A percentile compares a stretch with the other conserved stretches of the same genome.
Conservation (phyloP, 306 rosid genomes). For the Vigna angularis region DNA sequence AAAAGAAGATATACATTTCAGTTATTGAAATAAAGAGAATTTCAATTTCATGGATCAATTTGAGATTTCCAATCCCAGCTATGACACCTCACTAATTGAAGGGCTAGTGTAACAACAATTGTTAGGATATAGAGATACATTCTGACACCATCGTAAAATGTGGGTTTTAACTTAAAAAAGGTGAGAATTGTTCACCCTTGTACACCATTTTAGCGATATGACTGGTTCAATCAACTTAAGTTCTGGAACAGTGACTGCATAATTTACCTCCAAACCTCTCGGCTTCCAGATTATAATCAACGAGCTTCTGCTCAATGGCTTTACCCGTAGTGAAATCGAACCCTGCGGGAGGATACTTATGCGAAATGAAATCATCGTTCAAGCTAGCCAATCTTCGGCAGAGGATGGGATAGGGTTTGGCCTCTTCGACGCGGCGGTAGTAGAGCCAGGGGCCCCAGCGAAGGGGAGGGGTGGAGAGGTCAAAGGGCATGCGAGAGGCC, state of each 20-base stretch:
- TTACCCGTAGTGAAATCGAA: slow-evolving; percentile 85
- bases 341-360: slow-evolving; percentile 83
- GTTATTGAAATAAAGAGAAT: too few species aligned
- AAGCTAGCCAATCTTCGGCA: slow-evolving; percentile 84
- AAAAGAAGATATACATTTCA: too few species aligned
- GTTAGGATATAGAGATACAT: too few species aligned
- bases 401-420: slow-evolving; percentile 79
- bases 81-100: too few species aligned
- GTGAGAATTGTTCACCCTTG: too few species aligned
- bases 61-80: too few species aligned
- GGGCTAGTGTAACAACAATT: too few species aligned
- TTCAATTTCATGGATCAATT: too few species aligned
- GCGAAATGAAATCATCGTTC: slow-evolving; percentile 78
- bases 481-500: slow-evolving; percentile 80
- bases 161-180: too few species aligned
- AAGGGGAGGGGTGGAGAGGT: slow-evolving; percentile 89
- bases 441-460: slow-evolving; percentile 88
- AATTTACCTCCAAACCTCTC: slow-evolving; percentile 82
- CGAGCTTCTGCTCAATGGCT: slow-evolving; percentile 90
- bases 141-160: too few species aligned
- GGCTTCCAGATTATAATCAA: slow-evolving; percentile 89
- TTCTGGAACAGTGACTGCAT: background rate
- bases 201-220: too few species aligned
- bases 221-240: too few species aligned
- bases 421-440: slow-evolving; percentile 91